Evolutionary conservation across 2,329 filamentous ascomycete genomes (phyloP).

Genomic region (Aspergillus fructus): DNA sequence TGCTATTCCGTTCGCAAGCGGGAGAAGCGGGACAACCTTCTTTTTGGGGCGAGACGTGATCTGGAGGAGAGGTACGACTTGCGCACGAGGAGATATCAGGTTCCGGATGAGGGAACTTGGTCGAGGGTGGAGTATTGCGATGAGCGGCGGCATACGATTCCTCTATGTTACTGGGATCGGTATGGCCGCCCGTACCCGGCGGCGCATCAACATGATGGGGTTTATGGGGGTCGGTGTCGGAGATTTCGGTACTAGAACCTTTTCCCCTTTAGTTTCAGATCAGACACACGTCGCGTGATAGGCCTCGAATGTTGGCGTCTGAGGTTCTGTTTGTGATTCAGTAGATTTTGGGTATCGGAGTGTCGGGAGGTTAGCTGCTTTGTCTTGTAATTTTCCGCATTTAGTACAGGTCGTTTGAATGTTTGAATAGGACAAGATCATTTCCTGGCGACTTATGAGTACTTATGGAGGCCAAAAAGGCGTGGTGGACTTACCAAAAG

Average conservation of each 20-base stretch:
- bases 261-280: neutral
- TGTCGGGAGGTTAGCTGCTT: conserved; percentile 40
- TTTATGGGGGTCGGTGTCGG: conserved; percentile 16
- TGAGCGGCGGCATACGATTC: conserved; percentile 21
- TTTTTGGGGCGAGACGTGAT: conserved; percentile 22
- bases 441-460: conserved; percentile 31
- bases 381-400: conserved; percentile 39
- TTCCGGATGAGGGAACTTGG: conserved; percentile 31
- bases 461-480: neutral
- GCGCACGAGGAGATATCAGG: conserved; percentile 29
- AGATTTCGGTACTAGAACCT: neutral
- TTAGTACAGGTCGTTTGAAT: conserved; percentile 39
- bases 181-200: conserved; percentile 22
- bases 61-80: conserved; percentile 32
- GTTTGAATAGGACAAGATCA: conserved; percentile 43
- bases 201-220: conserved; percentile 23
- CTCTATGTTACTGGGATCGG: conserved; percentile 26
- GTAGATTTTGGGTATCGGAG: conserved; percentile 30
- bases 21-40: conserved; percentile 12
- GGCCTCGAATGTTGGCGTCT: conserved; percentile 32
- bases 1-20: neutral
- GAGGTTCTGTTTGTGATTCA: conserved; percentile 16
- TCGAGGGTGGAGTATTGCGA: conserved; percentile 30
- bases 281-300: conserved; percentile 33
- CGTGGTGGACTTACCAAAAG: conserved; percentile 32